These are phyloP conservation scores for Neolentinus lepideus DNA, from an alignment of 1,284 basidiomycete genomes.

Conservation along the genomic window DNA sequence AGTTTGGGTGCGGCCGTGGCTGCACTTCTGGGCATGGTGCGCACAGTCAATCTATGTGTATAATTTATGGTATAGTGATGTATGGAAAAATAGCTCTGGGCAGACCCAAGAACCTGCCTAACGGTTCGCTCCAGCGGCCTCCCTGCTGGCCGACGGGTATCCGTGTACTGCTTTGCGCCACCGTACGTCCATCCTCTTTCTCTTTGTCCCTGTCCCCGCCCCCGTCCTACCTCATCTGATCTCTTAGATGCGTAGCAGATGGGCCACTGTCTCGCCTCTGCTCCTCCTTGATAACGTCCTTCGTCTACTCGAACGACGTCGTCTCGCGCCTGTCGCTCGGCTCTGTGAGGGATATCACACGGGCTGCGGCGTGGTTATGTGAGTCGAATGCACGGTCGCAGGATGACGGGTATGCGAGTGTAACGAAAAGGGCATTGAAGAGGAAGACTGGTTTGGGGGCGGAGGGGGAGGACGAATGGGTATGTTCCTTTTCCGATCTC, in stretches of 20 bases:
- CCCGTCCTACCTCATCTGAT: constrained; percentile 28
- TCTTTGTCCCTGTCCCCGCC: constrained; percentile 13
- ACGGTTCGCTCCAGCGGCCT: constrained; percentile 64
- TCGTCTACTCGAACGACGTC: constrained; percentile 72
- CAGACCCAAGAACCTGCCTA: constrained; percentile 67
- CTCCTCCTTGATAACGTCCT: constrained; percentile 59
- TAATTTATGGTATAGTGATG: constrained; percentile 2
- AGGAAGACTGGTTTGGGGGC: constrained; percentile 51
- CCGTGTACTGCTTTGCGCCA: constrained; percentile 76
- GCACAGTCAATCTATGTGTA: constrained; percentile 15
- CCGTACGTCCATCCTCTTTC: constrained; percentile 42
- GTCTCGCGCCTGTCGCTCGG: constrained; percentile 76
- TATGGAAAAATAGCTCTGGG: constrained; percentile 60
- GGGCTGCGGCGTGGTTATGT: constrained; percentile 73
- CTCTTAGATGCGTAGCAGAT: constrained; percentile 14
- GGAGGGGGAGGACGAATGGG: constrained; percentile 58
- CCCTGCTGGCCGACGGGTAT: constrained; percentile 57
- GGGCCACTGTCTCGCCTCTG: background rate
- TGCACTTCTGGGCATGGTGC: constrained; percentile 64
- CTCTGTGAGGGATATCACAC: constrained; percentile 69
- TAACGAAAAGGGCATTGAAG: constrained; percentile 51
- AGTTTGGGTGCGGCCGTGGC: constrained; percentile 86
- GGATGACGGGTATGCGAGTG: constrained; percentile 46
- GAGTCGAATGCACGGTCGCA: constrained; percentile 45
- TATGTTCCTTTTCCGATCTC: constrained; percentile 22